Evolutionary conservation across 805 yeast genomes (phyloP), one percentile per base, ranked within the genome.

Genomic region (Wickerhamiella sergipiensis): DNA sequence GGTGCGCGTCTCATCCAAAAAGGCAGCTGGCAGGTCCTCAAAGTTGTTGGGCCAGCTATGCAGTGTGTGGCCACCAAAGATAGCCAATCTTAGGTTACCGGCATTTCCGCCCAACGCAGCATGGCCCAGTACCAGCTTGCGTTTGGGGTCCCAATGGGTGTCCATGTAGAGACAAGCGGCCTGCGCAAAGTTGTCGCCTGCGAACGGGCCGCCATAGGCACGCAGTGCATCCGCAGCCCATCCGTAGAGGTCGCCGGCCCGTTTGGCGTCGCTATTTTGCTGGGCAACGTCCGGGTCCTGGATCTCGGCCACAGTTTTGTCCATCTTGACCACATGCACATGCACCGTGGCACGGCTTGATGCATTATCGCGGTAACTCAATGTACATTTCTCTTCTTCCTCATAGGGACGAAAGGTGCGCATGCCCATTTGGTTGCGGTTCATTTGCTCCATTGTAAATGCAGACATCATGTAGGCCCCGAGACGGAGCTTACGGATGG

Each of bases 41-140:
- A 87, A 71, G 51, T 75, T 76, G n/a, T 75, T 66, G n/a, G 98
- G 97, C 94, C 95, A 92, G 1, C 95, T 78, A 64, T 85, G 89
- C 12, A 87, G 57, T 0, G 95, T 92, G 61, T 92, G 97, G 6
- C 95, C 81, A 6, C 98, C 98, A 66, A 89, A 90, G 9, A 92
- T 87, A 1, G 95, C 97, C 50, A 92, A 67, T 55, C 80, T 80
- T 43, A 86, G 70, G 43, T 78, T 70, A 43, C 74, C 81, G 23
- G 75, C 74, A 12, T 92, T 92, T 26, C 97, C 97, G 45, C 97
- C 97, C 17, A 90, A 68, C 0, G 97, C 97, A 1, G 97, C 97
- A 67, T 92, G 97, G 1, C 87, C 86, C 38, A 79, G 64, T 46
- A 92, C 80, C 55, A 84, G 67, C 18, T 78, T 71, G 31, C 68